Conservation (phyloP, 2,329 filamentous ascomycete genomes). For the Tolypocladium pustulatum region DNA sequence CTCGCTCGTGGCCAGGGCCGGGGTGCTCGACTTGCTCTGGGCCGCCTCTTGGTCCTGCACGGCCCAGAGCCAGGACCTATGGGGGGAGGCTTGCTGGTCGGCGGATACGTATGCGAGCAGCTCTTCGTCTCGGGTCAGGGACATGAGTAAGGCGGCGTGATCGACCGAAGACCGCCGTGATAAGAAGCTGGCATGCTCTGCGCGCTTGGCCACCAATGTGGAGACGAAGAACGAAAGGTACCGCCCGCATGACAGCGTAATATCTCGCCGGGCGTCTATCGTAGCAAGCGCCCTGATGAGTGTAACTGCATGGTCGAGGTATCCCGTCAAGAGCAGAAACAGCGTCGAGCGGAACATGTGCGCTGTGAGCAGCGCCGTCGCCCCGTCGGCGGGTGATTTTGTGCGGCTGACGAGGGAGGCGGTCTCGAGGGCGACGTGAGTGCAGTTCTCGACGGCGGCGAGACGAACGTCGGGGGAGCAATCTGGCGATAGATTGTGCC, state of each 20-base stretch:
- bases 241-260: conserved; percentile 70
- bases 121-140: conserved; percentile 61
- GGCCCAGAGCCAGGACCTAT: conserved; percentile 77
- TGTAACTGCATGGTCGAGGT: conserved; percentile 60
- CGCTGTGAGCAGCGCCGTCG: conserved; percentile 65
- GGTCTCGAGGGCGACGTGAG: conserved; percentile 66
- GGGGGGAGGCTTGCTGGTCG: conserved; percentile 71
- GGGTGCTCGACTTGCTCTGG: conserved; percentile 9
- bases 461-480: conserved; percentile 56
- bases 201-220: conserved; percentile 45
- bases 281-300: conserved; percentile 63
- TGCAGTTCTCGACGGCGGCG: conserved; percentile 68
- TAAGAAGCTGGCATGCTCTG: conserved; percentile 32
- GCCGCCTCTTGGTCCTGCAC: conserved; percentile 40
- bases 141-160: conserved; percentile 19
- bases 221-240: conserved; percentile 75
- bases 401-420: conserved; percentile 61
- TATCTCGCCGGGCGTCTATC: conserved; percentile 60
- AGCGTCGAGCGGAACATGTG: conserved; percentile 84
- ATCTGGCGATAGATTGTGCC: conserved; percentile 72
- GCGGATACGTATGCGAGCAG: conserved; percentile 77
- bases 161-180: conserved; percentile 20
- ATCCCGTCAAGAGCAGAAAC: conserved; percentile 64
- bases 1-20: conserved; percentile 14
- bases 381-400: conserved; percentile 52